Evolutionary conservation across 1,284 basidiomycete species (phyloP).

Genomic region (Trametes polyzona): DNA sequence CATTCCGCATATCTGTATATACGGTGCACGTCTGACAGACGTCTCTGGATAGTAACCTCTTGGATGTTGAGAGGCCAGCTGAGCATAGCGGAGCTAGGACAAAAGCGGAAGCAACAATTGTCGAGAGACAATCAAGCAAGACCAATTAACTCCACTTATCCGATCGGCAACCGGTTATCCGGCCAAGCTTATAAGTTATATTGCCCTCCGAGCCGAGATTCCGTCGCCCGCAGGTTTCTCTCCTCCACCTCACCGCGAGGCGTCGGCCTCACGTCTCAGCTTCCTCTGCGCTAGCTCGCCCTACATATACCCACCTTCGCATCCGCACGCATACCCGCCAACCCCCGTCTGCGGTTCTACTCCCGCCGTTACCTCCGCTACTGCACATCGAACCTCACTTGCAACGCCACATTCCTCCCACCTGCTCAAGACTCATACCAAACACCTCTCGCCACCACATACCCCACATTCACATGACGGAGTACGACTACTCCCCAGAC

Average conservation of each 20-base stretch:
- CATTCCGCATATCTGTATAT: too few relatives aligned
- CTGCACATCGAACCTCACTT: neutral
- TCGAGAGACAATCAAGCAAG: slow-evolving; percentile 5
- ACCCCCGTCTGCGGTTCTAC: slow-evolving; percentile 11
- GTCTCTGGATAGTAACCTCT: too few relatives aligned
- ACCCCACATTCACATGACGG: slow-evolving; percentile 44
- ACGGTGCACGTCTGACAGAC: too few relatives aligned
- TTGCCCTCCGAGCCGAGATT: slow-evolving; percentile 8
- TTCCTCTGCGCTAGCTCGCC: slow-evolving; percentile 21
- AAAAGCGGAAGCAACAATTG: slow-evolving; percentile 1
- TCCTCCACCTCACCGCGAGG: slow-evolving; percentile 24
- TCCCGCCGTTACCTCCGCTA: slow-evolving; percentile 6
- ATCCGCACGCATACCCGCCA: slow-evolving; percentile 15
- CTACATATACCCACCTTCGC: slow-evolving; percentile 23
- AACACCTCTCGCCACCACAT: neutral
- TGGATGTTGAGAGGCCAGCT: too few relatives aligned
- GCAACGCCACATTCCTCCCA: slow-evolving; percentile 10
- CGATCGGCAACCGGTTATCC: slow-evolving; percentile 10
- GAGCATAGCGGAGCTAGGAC: neutral
- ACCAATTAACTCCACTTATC: slow-evolving; percentile 10
- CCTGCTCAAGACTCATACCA: neutral
- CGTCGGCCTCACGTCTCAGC: slow-evolving; percentile 16
- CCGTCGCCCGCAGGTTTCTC: slow-evolving; percentile 4
- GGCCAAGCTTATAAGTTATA: slow-evolving; percentile 6
- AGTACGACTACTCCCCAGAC: slow-evolving; percentile 60